Evolutionary conservation across 2,329 filamentous ascomycete genomes (phyloP).

Genomic region (Alternaria sp.): DNA sequence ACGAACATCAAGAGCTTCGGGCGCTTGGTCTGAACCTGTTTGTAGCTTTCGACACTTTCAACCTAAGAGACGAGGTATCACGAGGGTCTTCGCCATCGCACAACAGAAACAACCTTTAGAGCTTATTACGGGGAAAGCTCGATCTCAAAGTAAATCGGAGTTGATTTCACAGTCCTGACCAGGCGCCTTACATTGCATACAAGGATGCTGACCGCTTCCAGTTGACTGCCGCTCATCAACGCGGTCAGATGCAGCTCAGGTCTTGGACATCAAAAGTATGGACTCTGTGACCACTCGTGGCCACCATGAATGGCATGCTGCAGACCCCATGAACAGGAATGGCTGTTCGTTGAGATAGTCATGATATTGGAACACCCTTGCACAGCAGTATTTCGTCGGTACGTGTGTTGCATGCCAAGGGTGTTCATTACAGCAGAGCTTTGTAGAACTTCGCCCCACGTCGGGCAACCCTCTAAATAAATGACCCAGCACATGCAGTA

Average conservation of each 20-base stretch:
- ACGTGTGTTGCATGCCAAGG: background rate
- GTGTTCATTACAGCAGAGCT: background rate
- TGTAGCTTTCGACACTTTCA: background rate
- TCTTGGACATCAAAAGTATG: background rate
- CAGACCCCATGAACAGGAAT: background rate
- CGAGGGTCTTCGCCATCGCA: background rate
- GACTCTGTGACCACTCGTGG: background rate
- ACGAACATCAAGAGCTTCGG: background rate
- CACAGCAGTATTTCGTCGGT: background rate
- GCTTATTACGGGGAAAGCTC: background rate
- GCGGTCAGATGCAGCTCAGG: background rate
- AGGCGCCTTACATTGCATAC: background rate
- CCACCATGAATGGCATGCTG: background rate
- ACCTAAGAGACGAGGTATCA: background rate
- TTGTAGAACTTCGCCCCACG: background rate
- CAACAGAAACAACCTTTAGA: too few relatives aligned
- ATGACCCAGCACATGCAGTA: background rate
- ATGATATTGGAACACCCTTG: constrained; percentile 1
- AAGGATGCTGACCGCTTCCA: background rate
- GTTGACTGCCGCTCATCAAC: background rate
- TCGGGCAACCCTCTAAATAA: constrained; percentile 10
- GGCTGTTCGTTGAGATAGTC: background rate
- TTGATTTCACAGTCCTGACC: background rate
- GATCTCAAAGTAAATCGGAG: background rate
- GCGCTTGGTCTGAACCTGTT: background rate